These are phyloP conservation scores for Acanthamoeba culbertsoni DNA, from an alignment of 208 protist species.

Conservation along the genomic window DNA sequence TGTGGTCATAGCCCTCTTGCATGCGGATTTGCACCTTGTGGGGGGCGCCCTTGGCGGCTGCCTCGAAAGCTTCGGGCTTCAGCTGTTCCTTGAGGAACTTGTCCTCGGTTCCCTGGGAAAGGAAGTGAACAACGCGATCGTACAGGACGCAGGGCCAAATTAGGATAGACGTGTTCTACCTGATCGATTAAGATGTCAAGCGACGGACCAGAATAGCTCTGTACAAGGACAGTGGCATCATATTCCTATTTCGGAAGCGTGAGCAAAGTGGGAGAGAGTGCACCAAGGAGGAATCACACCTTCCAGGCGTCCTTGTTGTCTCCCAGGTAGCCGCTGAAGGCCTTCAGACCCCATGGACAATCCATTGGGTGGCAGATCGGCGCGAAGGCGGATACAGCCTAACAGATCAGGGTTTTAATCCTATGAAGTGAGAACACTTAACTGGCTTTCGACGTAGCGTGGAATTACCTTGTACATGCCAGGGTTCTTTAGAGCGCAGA, in stretches of 20 bases:
- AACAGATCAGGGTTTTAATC: background rate
- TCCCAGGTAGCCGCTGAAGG: slow-evolving; percentile 84
- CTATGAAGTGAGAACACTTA: too few relatives aligned
- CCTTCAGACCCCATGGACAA: slow-evolving; percentile 82
- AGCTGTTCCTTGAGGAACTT: slow-evolving; percentile 74
- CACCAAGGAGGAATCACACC: slow-evolving; percentile 43
- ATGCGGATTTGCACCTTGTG: slow-evolving; percentile 62
- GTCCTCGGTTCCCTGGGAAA: slow-evolving; percentile 63
- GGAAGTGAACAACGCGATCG: background rate
- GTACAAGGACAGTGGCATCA: slow-evolving; percentile 72
- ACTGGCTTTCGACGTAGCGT: too few relatives aligned
- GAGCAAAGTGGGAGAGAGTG: background rate
- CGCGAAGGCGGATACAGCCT: slow-evolving; percentile 84
- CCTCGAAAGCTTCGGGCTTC: slow-evolving; percentile 55
- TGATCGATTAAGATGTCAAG: slow-evolving; percentile 80
- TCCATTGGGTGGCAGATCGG: slow-evolving; percentile 85
- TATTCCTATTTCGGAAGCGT: slow-evolving; percentile 46
- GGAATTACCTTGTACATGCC: slow-evolving; percentile 60
- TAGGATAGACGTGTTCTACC: too few relatives aligned
- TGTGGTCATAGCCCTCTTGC: slow-evolving; percentile 72
- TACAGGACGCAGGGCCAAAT: background rate
- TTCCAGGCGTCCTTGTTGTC: slow-evolving; percentile 70
- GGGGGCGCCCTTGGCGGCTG: background rate
- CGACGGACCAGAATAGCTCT: slow-evolving; percentile 47
- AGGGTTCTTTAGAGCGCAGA: slow-evolving; percentile 75